These are phyloP conservation scores for Lyophyllum atratum DNA, from an alignment of 768 basidiomycete genomes.

Conservation along the genomic window DNA sequence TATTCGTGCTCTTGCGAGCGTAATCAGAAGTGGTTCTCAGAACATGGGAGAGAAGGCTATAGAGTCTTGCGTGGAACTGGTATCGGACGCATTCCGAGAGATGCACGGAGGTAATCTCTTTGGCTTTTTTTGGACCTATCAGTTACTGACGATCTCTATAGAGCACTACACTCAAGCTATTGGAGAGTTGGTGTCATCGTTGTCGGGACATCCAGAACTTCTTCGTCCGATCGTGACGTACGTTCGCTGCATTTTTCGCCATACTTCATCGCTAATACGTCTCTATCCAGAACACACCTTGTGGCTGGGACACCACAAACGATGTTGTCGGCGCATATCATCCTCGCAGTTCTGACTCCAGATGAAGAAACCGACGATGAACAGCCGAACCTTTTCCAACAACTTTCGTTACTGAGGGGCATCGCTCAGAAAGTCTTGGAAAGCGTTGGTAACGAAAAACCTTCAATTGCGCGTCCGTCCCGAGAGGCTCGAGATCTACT, in stretches of 20 bases:
- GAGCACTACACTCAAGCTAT: constrained; percentile 72
- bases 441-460: constrained; percentile 66
- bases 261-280: constrained; percentile 7
- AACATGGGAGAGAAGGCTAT: constrained; percentile 79
- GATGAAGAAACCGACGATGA: constrained; percentile 45
- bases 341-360: constrained; percentile 55
- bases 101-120: constrained; percentile 57
- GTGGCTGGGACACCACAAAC: constrained; percentile 70
- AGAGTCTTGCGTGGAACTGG: constrained; percentile 73
- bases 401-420: constrained; percentile 56
- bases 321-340: constrained; percentile 58
- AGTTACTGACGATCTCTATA: constrained; percentile 28
- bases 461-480: constrained; percentile 75
- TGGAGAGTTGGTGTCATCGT: constrained; percentile 60
- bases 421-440: constrained; percentile 77
- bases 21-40: constrained; percentile 66
- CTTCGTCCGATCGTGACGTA: constrained; percentile 71
- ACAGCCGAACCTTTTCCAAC: constrained; percentile 59
- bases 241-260: constrained; percentile 24
- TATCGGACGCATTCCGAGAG: constrained; percentile 78
- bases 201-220: constrained; percentile 63
- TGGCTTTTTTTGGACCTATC: not conserved
- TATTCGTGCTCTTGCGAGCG: constrained; percentile 73
- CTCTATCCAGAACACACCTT: constrained; percentile 53
- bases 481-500: constrained; percentile 81